A percentile compares a stretch with the other conserved stretches of the same genome.
These are phyloP conservation scores for Nectriaceae sp. DNA, from an alignment of 2,329 filamentous ascomycete genomes.

Conservation along the genomic window DNA sequence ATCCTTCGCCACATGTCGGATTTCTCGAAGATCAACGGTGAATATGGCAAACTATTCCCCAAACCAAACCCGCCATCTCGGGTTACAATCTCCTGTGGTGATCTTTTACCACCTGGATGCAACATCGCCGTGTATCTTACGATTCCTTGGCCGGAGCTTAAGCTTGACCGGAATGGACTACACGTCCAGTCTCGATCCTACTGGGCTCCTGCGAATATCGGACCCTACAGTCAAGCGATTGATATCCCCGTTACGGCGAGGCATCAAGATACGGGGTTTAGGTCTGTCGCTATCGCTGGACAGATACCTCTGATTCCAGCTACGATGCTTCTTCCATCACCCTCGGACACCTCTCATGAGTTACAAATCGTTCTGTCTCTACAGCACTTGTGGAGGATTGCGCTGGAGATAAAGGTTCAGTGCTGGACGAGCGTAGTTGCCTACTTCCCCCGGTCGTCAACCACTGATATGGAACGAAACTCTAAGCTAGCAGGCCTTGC, in stretches of 20 bases:
- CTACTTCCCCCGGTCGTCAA: constrained; percentile 58
- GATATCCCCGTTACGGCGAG: constrained; percentile 41
- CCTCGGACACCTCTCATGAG: constrained; percentile 42
- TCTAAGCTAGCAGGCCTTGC: constrained; percentile 45
- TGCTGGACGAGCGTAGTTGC: constrained; percentile 78
- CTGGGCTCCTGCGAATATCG: constrained; percentile 98
- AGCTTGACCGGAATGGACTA: constrained; percentile 57
- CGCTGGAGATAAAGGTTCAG: constrained; percentile 66
- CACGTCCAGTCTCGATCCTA: constrained; percentile 94
- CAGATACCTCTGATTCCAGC: constrained; percentile 87
- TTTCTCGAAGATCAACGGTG: constrained; percentile 72
- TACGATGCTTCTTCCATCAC: constrained; percentile 65
- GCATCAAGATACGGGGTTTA: constrained; percentile 22
- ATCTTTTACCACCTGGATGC: constrained; percentile 59
- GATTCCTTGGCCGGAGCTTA: constrained; percentile 33
- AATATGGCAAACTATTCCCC: constrained; percentile 75
- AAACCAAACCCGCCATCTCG: constrained; percentile 81
- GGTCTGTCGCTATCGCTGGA: constrained; percentile 71
- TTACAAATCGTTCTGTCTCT: constrained; percentile 71
- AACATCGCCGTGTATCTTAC: constrained; percentile 62
- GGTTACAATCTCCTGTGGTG: constrained; percentile 79
- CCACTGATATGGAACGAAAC: constrained; percentile 33
- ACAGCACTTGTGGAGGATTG: constrained; percentile 89
- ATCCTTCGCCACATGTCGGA: constrained; percentile 78
- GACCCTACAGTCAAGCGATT: constrained; percentile 92